Evolutionary conservation across 352 stramenopile species (phyloP).

Genomic region (Phytopythium litorale): DNA sequence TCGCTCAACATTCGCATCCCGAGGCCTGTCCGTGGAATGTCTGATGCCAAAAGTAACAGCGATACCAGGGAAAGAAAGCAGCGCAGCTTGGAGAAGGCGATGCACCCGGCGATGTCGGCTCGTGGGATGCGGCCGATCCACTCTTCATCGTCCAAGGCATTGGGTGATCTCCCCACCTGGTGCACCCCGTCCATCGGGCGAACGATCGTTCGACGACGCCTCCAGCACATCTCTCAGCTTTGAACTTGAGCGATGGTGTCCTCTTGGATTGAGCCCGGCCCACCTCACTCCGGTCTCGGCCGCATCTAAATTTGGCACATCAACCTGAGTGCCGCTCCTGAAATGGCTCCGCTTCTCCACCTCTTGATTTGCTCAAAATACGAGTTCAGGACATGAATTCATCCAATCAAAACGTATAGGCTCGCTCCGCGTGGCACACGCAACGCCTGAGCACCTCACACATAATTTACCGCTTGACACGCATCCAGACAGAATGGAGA

Average conservation of each 20-base stretch:
- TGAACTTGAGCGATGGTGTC: not conserved
- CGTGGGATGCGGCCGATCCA: constrained; percentile 4
- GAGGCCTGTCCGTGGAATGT: constrained; percentile 40
- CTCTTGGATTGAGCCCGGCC: no score
- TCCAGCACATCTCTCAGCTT: not conserved
- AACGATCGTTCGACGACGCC: not conserved
- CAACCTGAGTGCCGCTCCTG: no score
- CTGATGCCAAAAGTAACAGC: constrained; percentile 22
- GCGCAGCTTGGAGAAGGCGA: constrained; percentile 18
- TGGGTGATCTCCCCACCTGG: not conserved
- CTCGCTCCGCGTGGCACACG: not conserved
- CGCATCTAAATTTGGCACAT: no score
- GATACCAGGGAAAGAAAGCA: constrained; percentile 19
- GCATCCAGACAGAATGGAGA: not conserved
- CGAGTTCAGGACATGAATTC: not conserved
- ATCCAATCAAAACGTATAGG: not conserved
- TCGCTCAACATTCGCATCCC: constrained; percentile 10
- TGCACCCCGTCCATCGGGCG: not conserved
- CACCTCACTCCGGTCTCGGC: no score
- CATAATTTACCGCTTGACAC: no score
- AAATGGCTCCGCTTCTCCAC: not conserved
- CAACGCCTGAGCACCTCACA: not conserved
- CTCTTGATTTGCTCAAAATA: not conserved
- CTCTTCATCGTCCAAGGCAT: not conserved
- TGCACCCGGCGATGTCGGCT: constrained; percentile 16